A percentile compares a stretch with the other conserved stretches of the same genome.
Conservation (phyloP, 306 rosid species). For the Cicer arietinum region DNA sequence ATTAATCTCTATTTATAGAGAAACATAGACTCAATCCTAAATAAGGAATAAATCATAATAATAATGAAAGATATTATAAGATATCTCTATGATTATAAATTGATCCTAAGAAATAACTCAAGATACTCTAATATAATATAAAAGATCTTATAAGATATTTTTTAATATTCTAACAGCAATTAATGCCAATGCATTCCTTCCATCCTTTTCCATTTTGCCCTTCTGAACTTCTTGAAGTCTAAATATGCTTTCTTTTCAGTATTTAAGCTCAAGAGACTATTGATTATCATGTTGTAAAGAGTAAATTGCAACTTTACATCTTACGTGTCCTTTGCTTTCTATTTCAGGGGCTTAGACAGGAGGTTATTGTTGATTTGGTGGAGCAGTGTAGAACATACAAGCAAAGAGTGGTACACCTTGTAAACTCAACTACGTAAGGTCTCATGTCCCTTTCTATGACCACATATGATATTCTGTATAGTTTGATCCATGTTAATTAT, state of each 20-base stretch:
- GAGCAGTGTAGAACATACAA: slow-evolving; percentile 90
- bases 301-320: slow-evolving; percentile 20
- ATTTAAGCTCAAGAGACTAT: background rate
- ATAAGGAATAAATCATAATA: too few species aligned
- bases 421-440: slow-evolving; percentile 91
- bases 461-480: slow-evolving; percentile 7
- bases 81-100: too few species aligned
- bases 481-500: slow-evolving; percentile 1
- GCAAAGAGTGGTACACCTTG: slow-evolving; percentile 99
- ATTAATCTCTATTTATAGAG: too few species aligned
- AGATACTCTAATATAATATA: too few species aligned
- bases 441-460: slow-evolving; percentile 34
- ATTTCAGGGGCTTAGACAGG: slow-evolving; percentile 88
- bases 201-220: slow-evolving; percentile 5
- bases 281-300: slow-evolving; percentile 27
- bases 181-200: background rate
- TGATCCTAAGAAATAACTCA: too few species aligned
- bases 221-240: slow-evolving; percentile 16
- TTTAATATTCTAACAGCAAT: too few species aligned
- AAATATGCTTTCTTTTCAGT: slow-evolving; percentile 29
- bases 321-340: slow-evolving; percentile 29
- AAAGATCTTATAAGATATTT: too few species aligned
- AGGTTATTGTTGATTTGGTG: slow-evolving; percentile 93
- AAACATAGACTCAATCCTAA: too few species aligned
- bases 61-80: too few species aligned